Evolutionary conservation across 2,329 filamentous ascomycete species (phyloP).

Genomic region (Tolypocladium capitatum): DNA sequence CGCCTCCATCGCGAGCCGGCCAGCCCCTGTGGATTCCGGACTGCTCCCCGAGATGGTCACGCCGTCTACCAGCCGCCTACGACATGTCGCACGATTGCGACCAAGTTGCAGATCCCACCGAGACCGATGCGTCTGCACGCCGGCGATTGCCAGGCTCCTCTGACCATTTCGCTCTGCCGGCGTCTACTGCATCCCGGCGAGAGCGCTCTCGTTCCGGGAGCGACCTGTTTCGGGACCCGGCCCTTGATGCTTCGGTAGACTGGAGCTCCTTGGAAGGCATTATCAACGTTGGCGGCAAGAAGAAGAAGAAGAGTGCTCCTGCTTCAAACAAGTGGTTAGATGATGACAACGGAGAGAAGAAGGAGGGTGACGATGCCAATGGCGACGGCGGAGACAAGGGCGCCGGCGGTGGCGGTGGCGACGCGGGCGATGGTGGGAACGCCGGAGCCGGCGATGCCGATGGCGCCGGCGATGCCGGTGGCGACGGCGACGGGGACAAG

Average conservation of each 20-base stretch:
- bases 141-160: slow-evolving; percentile 1
- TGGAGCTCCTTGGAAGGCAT: slow-evolving; percentile 8
- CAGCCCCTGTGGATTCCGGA: neutral
- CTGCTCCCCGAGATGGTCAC: neutral
- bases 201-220: neutral
- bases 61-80: neutral
- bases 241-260: slow-evolving; percentile 10
- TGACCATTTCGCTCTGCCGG: neutral
- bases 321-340: slow-evolving; percentile 3
- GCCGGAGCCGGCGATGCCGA: slow-evolving; percentile 1
- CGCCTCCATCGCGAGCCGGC: neutral
- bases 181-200: neutral
- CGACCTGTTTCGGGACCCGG: slow-evolving; percentile 8
- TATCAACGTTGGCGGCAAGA: slow-evolving; percentile 7
- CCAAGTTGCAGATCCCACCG: neutral
- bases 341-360: slow-evolving; percentile 4
- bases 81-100: neutral
- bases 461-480: slow-evolving; percentile 1
- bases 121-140: slow-evolving; percentile 3
- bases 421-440: neutral
- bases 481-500: slow-evolving; percentile 4
- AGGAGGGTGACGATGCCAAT: slow-evolving; percentile 4
- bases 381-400: slow-evolving; percentile 1
- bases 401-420: neutral
- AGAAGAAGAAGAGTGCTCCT: slow-evolving; percentile 7